These are phyloP conservation scores for Aspergillus jensenii DNA, from an alignment of 2,329 filamentous ascomycete genomes.

Conservation along the genomic window DNA sequence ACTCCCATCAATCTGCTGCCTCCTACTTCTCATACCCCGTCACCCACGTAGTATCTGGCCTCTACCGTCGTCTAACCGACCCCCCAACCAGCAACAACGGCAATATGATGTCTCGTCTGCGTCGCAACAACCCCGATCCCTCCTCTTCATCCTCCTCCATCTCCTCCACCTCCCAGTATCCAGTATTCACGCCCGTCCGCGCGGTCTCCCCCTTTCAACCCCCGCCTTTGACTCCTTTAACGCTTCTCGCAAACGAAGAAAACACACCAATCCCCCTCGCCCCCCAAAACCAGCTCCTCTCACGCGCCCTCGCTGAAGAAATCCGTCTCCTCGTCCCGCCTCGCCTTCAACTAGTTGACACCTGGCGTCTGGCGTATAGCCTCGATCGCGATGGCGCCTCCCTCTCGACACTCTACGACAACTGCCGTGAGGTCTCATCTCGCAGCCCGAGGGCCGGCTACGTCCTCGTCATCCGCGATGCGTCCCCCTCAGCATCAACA, in stretches of 20 bases:
- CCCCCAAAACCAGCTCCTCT: constrained; percentile 57
- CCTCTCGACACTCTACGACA: constrained; percentile 79
- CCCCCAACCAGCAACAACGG: constrained; percentile 27
- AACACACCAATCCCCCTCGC: constrained; percentile 48
- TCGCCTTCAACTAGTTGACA: constrained; percentile 79
- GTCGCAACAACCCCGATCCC: constrained; percentile 13
- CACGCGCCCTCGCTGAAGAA: constrained; percentile 77
- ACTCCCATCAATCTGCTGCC: constrained; percentile 37
- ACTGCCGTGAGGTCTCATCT: constrained; percentile 66
- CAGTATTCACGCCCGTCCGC: constrained; percentile 51
- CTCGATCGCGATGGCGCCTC: constrained; percentile 90
- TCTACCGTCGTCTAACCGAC: constrained; percentile 65
- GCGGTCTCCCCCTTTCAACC: constrained; percentile 79
- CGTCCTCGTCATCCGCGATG: constrained; percentile 82
- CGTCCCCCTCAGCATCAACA: constrained; percentile 39
- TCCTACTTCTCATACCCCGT: constrained; percentile 54
- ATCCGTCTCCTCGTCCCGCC: constrained; percentile 86
- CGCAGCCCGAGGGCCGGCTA: constrained; percentile 75
- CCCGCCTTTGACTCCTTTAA: constrained; percentile 80
- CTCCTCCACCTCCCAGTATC: constrained; percentile 39
- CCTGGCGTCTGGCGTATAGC: constrained; percentile 85
- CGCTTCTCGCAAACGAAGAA: constrained; percentile 58
- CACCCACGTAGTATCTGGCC: constrained; percentile 57
- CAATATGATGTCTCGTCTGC: constrained; percentile 16
- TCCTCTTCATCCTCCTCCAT: constrained; percentile 41